Percentiles rank a stretch among this genome's conserved stretches.
phyloP scores from a whole-genome alignment of 495 filamentous ascomycete genomes.

The Tuber magnatum region DNA sequence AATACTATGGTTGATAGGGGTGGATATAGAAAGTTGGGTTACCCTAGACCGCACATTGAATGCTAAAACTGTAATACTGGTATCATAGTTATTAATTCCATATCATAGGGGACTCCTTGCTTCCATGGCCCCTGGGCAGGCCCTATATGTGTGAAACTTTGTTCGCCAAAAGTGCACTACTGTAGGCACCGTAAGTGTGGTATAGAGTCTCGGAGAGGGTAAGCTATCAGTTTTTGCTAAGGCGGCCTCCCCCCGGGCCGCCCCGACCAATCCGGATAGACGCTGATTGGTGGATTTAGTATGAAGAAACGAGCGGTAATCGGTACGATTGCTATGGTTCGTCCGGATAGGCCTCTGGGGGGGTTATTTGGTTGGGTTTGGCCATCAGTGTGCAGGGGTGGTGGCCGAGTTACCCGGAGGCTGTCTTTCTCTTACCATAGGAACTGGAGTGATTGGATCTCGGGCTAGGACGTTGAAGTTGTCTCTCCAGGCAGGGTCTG shows the following conservation, averaged over 20 bases:
- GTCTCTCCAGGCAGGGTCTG: no score
- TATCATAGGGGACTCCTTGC: not conserved
- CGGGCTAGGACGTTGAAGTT: not conserved
- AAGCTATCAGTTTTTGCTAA: not conserved
- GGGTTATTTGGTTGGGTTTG: not conserved
- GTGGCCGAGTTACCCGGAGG: not conserved
- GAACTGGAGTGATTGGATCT: not conserved
- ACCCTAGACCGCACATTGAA: not conserved
- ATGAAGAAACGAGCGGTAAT: not conserved
- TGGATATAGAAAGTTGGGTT: not conserved
- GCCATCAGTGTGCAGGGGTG: not conserved
- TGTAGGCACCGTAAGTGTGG: not conserved
- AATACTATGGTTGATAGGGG: not conserved
- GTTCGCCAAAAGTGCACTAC: not conserved
- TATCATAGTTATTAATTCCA: no score
- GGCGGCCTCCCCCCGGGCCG: not conserved
- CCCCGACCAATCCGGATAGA: not conserved
- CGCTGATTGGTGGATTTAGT: not conserved
- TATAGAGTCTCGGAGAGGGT: not conserved
- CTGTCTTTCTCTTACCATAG: not conserved
- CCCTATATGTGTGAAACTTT: not conserved
- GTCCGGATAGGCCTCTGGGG: not conserved
- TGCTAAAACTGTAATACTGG: no score
- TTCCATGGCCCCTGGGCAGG: not conserved
- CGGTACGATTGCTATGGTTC: not conserved